Base-by-base conservation (phyloP, 768 basidiomycete genomes). In the Kwoniella sp. region DNA sequence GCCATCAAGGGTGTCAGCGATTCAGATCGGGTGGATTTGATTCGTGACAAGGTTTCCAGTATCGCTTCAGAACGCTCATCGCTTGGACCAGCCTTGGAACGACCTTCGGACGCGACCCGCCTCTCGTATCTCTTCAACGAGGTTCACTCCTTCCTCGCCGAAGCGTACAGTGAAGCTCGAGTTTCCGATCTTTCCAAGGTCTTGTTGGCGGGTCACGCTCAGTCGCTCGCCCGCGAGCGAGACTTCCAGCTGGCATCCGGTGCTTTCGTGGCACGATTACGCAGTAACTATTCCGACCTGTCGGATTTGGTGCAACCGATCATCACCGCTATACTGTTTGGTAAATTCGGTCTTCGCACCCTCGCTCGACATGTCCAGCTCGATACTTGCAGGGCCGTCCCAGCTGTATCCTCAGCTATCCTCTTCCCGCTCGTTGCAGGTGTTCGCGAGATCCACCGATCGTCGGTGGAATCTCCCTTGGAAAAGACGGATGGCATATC, bases 211-310 rank as follows among this genome's bases (percentile, higher is more conserved):
- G 50, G 58, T 5, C 52, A 64, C 11, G 14, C 52, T 7, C 62
- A 63, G 39, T 60, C 60, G 11, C 44, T 68, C 5, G 71, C 78
- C 31, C 82, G 83, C 17, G 89, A 90, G 74, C 75, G 79, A 37
- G 83, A 87, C 33, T 67, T 88, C 23, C 91, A 95, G 69, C 82
- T 84, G 36, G 86, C 89, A 3, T 80, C 92, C 39, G 76, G 80
- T 1, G 84, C 86, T 6, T 92, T 98, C 67, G 75, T 79, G 31
- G 86, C 83, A 42, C 82, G 93, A 9, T 74, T 95, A 50, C 78
- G 80, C 41, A 74, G 77, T 1, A 80, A 80, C 20, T 95, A 93
- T 71, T 67, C 78, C 0, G 83, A 86, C 28, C 85, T 84, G 58
- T 70, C 73, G 23, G 93, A 98, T 73, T 78, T 98, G 50, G 80